Evolutionary conservation across 116 monocot genomes (phyloP), one percentile per base, ranked within the genome.

Genomic region (Phalaenopsis hybrid): DNA sequence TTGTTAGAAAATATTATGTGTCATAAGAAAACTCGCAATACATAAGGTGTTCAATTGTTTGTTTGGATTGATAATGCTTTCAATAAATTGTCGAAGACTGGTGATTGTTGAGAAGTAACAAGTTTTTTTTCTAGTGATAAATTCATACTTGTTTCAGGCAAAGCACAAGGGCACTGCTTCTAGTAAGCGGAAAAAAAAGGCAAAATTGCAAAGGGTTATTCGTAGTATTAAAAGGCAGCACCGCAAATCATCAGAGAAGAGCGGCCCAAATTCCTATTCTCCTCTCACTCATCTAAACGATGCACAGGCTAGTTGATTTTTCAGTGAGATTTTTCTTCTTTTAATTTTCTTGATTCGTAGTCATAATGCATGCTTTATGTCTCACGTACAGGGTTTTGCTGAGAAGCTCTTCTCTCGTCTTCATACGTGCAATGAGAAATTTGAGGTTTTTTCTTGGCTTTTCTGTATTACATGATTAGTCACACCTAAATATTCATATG

Each of bases 171-270:
- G 97, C 63, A 97, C 97, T 37, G 48, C 77, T 74, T 80, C 97
- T 46, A 97, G 91, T 79, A 97, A 97, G 90, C 94, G 94, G 88
- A 97, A 97, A 87, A 97, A 97, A 88, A 92, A 94, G 74, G 97
- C 97, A 81, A 97, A 97, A 82, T 76, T 97, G 81, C 91, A 97
- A 76, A 92, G 97, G 83, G 93, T 86, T 8, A 77, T 88, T 43
- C 94, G 93, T 55, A 93, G 87, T 74, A 93, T 97, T 91, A 94
- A 94, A 90, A 90, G 82, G 63, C 97, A 94, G 57, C 90, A 97
- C 61, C 85, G 93, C 0, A 68, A 79, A n/a, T 83, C 97, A 74
- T 83, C 87, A 45, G 91, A 89, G 75, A 88, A 86, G 49, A 88
- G 20, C 57, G 81, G 79, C 18, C 90, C 92, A 77, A 88, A 74